phyloP scores from a whole-genome alignment of 345 rosid species.

The Dimocarpus longan region DNA sequence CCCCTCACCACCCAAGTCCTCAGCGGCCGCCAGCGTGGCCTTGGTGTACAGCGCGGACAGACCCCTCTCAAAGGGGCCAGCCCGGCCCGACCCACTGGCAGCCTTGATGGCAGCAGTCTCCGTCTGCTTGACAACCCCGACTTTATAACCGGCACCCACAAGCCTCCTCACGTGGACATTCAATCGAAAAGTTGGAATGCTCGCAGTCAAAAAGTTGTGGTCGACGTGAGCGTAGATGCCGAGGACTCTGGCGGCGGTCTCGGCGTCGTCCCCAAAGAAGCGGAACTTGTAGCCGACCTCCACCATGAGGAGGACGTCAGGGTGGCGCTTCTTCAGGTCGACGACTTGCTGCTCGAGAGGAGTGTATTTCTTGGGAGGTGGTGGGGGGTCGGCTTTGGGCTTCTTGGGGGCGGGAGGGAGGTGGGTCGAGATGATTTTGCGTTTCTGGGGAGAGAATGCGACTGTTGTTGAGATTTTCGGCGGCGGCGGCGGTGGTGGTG shows the following conservation, averaged over 20 bases:
- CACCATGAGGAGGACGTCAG: slow-evolving; percentile 83
- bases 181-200: slow-evolving; percentile 87
- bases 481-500: slow-evolving; percentile 29
- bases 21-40: slow-evolving; percentile 92
- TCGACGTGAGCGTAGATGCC: slow-evolving; percentile 84
- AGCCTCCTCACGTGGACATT: slow-evolving; percentile 81
- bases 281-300: slow-evolving; percentile 94
- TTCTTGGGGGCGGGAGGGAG: slow-evolving; percentile 46
- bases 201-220: slow-evolving; percentile 84
- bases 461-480: slow-evolving; percentile 68
- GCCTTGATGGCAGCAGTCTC: slow-evolving; percentile 95
- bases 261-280: slow-evolving; percentile 93
- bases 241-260: slow-evolving; percentile 68
- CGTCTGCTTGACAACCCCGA: slow-evolving; percentile 96
- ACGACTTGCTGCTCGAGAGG: slow-evolving; percentile 87
- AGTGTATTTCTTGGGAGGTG: slow-evolving; percentile 56
- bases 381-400: slow-evolving; percentile 50
- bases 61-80: slow-evolving; percentile 80
- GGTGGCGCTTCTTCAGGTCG: slow-evolving; percentile 61
- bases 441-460: slow-evolving; percentile 71
- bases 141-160: slow-evolving; percentile 82
- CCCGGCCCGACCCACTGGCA: slow-evolving; percentile 61
- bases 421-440: slow-evolving; percentile 65
- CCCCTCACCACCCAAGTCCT: slow-evolving; percentile 59
- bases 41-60: slow-evolving; percentile 83